Percentiles rank a stretch among this genome's conserved stretches.
These are phyloP conservation scores for Mycena rebaudengoi DNA, from an alignment of 768 basidiomycete genomes.

Conservation along the genomic window DNA sequence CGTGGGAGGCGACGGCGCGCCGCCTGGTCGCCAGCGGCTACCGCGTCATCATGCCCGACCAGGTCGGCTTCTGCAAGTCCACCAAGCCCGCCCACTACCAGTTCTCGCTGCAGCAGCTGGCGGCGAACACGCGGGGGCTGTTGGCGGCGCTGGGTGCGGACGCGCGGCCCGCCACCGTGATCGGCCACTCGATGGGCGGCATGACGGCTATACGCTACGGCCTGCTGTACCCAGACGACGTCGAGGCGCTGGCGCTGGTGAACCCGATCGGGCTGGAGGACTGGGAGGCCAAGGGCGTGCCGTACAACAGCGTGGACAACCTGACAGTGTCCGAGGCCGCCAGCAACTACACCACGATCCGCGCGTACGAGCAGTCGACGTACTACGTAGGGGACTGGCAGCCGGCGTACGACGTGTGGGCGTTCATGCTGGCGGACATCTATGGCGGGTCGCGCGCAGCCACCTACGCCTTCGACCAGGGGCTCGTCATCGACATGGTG, in stretches of 20 bases:
- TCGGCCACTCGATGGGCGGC: conserved; percentile 16
- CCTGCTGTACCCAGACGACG: conserved; percentile 12
- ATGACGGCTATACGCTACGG: conserved; percentile 16
- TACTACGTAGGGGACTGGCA: conserved; percentile 18
- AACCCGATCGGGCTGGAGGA: conserved; percentile 14
- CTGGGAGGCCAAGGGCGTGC: conserved; percentile 12
- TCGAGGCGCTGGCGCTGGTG: conserved; percentile 11
- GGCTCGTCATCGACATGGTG: conserved; percentile 13
- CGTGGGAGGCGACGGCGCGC: conserved; percentile 15
- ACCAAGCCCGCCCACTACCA: conserved; percentile 14
- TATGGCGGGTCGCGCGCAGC: conserved; percentile 8
- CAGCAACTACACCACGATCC: conserved; percentile 11
- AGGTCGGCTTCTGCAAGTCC: conserved; percentile 20
- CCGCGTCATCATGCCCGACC: conserved; percentile 17
- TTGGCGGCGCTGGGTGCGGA: conserved; percentile 12
- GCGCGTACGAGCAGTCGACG: conserved; percentile 13
- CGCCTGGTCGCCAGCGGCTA: conserved; percentile 6
- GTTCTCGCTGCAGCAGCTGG: conserved; percentile 10
- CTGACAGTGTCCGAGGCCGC: neutral
- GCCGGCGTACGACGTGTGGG: conserved; percentile 10
- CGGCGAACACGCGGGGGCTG: conserved; percentile 6
- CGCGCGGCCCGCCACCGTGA: conserved; percentile 11
- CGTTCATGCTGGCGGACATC: conserved; percentile 13
- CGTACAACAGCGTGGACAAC: conserved; percentile 11
- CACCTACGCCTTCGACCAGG: conserved; percentile 11